Base-by-base conservation (phyloP, 176 grass and related monocot species). In the Aegilops speltoides region DNA sequence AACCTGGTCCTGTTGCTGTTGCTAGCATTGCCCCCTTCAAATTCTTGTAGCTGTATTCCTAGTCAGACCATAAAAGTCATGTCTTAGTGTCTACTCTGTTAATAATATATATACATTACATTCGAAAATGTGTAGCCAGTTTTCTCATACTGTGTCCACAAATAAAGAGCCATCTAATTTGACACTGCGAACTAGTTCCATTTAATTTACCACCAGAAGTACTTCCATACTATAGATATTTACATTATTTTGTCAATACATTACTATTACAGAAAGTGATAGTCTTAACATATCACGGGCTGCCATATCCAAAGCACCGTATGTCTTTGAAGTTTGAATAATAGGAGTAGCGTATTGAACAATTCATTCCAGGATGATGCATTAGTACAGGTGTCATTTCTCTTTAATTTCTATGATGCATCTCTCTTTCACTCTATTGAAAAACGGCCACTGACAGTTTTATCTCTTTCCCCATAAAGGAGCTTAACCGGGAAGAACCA, bases 401-500 rank as follows among this genome's bases (percentile, higher is more conserved):
- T 56, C 16, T 77, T 76, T 56, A 56, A 32, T 26, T 36, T 66
- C 28, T 32, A 84, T 40, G 8, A 82, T 89, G 43, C 65, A 17
- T 72, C 22, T 46, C n/a, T 43, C 82, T 68, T 81, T 29, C 61
- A 64, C 52, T 16, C 63, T 76, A 25, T 22, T 22, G 64, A 57
- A 76, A 63, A 77, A 45, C 10, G 12, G 71, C 26, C 48, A 76
- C 61, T 82, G 59, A 68, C 64, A 10, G 61, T 81, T 25, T 46
- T 76, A n/a, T 43, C 80, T 26, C 22, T 86, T 84, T 61, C 75
- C 25, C 56, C 28, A 48, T 73, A 83, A 78, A 98, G 96, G 96
- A 91, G 83, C 88, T 96, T 78, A 96, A 89, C 68, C 73, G 92
- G 38, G 96, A 94, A 88, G 96, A 98, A 70, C 69, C 96, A 45